Conservation (phyloP, 305 asterid genomes). For the Fraxinus greggii region DNA sequence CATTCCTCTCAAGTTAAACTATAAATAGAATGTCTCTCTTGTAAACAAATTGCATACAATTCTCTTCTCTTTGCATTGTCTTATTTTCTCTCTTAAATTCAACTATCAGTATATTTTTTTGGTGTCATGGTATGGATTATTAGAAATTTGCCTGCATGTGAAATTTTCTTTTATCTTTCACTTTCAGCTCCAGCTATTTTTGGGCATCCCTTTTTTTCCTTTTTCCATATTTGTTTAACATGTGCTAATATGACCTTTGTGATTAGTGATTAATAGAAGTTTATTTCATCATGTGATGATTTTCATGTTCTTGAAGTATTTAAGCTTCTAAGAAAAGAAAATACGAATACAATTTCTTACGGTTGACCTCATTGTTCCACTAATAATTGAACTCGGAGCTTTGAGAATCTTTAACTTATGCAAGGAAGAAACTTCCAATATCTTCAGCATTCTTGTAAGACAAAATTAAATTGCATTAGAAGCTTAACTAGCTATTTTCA, state of each 20-base stretch:
- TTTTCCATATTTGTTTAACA: neutral
- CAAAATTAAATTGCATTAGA: neutral
- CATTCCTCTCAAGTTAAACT: too few species aligned
- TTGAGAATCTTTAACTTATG: neutral
- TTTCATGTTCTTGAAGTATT: neutral
- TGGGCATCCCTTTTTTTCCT: too few species aligned
- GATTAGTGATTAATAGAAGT: neutral
- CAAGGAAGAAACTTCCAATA: neutral
- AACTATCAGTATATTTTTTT: slow-evolving; percentile 92
- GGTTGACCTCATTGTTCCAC: neutral
- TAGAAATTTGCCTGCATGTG: slow-evolving; percentile 2
- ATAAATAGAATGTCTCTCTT: too few species aligned
- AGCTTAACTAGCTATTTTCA: slow-evolving; percentile 2
- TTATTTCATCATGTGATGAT: neutral
- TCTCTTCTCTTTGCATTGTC: too few species aligned
- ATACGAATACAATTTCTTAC: neutral
- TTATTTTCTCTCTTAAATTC: too few species aligned
- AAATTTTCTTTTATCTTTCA: slow-evolving; percentile 7
- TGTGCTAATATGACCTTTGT: slow-evolving; percentile 7
- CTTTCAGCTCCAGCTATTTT: too few species aligned
- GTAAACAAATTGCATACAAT: too few species aligned
- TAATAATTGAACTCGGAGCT: slow-evolving; percentile 1
- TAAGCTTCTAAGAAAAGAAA: slow-evolving; percentile 1
- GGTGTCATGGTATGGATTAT: slow-evolving; percentile 84
- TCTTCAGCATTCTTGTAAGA: neutral